Conservation (phyloP, 2,329 filamentous ascomycete genomes). For the Sporothrix sp. region DNA sequence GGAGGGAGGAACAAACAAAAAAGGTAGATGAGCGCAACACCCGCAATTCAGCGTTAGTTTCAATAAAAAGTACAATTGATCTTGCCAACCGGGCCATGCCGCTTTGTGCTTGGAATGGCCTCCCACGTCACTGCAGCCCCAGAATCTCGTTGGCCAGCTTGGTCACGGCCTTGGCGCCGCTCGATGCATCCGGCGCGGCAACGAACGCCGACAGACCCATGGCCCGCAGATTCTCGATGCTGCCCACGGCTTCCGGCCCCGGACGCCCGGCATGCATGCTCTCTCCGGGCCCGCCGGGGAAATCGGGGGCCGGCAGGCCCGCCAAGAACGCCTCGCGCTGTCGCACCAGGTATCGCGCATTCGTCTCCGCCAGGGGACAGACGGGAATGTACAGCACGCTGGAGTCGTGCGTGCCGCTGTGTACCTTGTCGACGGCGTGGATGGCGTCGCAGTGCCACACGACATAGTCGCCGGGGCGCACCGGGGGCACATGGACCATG, state of each 20-base stretch:
- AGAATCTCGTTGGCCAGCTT: conserved; percentile 35
- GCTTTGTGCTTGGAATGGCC: no score
- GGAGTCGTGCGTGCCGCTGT: conserved; percentile 61
- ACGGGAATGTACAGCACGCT: conserved; percentile 85
- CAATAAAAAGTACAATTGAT: background rate
- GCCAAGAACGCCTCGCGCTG: conserved; percentile 62
- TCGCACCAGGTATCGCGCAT: conserved; percentile 58
- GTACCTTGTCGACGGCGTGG: conserved; percentile 74
- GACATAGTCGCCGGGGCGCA: conserved; percentile 66
- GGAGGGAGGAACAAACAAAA: background rate
- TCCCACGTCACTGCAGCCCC: no score
- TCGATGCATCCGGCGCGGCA: conserved; percentile 21
- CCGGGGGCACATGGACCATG: conserved; percentile 62
- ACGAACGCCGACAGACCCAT: conserved; percentile 37
- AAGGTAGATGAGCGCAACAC: background rate
- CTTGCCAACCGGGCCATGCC: no score
- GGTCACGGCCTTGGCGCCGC: conserved; percentile 28
- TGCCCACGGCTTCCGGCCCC: conserved; percentile 28
- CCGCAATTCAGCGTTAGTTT: no score
- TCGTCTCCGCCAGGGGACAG: conserved; percentile 67
- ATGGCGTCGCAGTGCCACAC: conserved; percentile 78
- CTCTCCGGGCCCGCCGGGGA: conserved; percentile 63
- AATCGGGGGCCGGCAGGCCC: conserved; percentile 61
- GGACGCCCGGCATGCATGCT: conserved; percentile 40
- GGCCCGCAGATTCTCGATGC: conserved; percentile 29